These are phyloP conservation scores for Blepharisma japonicum DNA, from an alignment of 73 alveolate species.

Conservation along the genomic window DNA sequence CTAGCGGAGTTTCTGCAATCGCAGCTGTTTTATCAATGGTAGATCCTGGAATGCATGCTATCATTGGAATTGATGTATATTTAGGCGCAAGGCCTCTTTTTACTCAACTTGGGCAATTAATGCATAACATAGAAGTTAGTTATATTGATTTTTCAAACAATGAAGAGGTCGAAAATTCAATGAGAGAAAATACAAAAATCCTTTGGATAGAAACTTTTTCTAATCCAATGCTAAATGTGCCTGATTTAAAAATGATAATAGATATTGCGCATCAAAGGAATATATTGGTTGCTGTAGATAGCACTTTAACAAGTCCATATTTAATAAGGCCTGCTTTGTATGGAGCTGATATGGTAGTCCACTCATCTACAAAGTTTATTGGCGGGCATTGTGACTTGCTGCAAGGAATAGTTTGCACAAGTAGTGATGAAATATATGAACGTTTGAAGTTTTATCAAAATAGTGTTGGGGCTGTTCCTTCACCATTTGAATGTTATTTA, in stretches of 20 bases:
- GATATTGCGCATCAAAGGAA: no score
- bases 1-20: slow-evolving; percentile 59
- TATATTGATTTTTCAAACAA: no score
- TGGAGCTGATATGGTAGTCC: slow-evolving; percentile 53
- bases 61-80: slow-evolving; percentile 74
- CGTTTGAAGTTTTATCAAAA: background rate
- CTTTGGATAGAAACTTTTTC: slow-evolving; percentile 94
- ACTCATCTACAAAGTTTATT: slow-evolving; percentile 54
- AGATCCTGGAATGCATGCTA: slow-evolving; percentile 72
- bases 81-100: slow-evolving; percentile 89
- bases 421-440: background rate
- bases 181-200: slow-evolving; percentile 76
- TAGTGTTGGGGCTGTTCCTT: slow-evolving; percentile 51
- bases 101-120: no score
- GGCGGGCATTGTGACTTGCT: slow-evolving; percentile 67
- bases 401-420: slow-evolving; percentile 35
- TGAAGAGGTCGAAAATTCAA: slow-evolving; percentile 57
- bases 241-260: slow-evolving; percentile 77
- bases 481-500: slow-evolving; percentile 78
- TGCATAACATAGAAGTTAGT: no score
- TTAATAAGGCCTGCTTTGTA: slow-evolving; percentile 41
- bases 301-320: slow-evolving; percentile 45
- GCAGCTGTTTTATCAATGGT: slow-evolving; percentile 26
- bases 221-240: slow-evolving; percentile 80
- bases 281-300: slow-evolving; percentile 37